These are phyloP conservation scores for Centella asiatica DNA, from an alignment of 129 eudicot species.

Conservation along the genomic window DNA sequence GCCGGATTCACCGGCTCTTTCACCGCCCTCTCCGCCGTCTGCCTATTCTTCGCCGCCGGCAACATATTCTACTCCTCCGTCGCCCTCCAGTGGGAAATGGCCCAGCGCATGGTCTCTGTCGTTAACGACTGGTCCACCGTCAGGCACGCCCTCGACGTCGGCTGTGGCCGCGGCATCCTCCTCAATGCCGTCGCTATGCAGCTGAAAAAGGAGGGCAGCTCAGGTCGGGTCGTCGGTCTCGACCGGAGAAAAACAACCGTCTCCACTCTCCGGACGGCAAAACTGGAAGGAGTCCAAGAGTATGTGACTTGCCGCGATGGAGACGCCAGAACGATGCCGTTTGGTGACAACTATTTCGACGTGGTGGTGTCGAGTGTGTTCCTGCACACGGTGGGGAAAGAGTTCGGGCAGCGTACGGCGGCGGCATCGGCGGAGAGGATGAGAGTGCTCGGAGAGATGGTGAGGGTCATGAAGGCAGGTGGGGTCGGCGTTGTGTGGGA, in stretches of 20 bases:
- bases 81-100: slow-evolving; percentile 77
- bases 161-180: slow-evolving; percentile 87
- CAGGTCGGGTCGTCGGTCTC: slow-evolving; percentile 76
- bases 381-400: slow-evolving; percentile 74
- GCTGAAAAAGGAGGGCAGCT: slow-evolving; percentile 75
- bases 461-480: slow-evolving; percentile 75
- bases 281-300: slow-evolving; percentile 76
- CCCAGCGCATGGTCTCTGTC: slow-evolving; percentile 57
- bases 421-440: slow-evolving; percentile 91
- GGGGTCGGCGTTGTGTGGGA: slow-evolving; percentile 97
- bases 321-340: slow-evolving; percentile 71
- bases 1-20: slow-evolving; percentile 87
- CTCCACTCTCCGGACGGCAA: slow-evolving; percentile 59
- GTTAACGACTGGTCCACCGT: slow-evolving; percentile 81
- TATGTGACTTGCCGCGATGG: slow-evolving; percentile 90
- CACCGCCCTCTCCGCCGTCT: slow-evolving; percentile 71
- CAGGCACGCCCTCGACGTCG: slow-evolving; percentile 71
- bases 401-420: slow-evolving; percentile 59
- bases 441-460: slow-evolving; percentile 82
- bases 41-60: slow-evolving; percentile 70
- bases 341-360: slow-evolving; percentile 75
- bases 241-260: slow-evolving; percentile 36
- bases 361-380: slow-evolving; percentile 90
- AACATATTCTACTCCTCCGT: slow-evolving; percentile 77
- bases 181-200: slow-evolving; percentile 83